Conservation (phyloP, 257 asterid species). For the Capsicum baccatum region DNA sequence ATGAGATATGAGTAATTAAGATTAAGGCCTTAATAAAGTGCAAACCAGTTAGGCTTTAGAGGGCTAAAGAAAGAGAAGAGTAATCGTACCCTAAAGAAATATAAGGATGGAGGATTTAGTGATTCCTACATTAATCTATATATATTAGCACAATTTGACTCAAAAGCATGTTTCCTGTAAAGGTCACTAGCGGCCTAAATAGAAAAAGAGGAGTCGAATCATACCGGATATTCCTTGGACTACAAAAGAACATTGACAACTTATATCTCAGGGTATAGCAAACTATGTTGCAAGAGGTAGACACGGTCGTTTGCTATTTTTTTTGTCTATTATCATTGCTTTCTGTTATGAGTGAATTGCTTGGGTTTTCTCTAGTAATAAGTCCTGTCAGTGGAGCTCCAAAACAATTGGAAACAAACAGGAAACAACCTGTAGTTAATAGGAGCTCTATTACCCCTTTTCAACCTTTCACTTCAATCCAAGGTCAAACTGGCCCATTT, state of each 20-base stretch:
- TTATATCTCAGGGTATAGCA: background rate
- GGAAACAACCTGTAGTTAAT: conserved; percentile 7
- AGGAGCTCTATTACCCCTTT: background rate
- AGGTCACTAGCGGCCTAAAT: background rate
- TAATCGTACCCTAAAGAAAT: background rate
- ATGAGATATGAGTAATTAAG: no score
- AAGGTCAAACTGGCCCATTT: background rate
- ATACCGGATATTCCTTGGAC: background rate
- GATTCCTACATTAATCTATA: background rate
- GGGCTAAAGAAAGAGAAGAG: no score
- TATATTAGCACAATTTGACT: background rate
- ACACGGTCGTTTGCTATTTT: background rate
- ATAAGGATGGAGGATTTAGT: background rate
- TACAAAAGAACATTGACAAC: background rate
- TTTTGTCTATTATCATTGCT: background rate
- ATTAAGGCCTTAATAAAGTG: no score
- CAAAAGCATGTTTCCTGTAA: background rate
- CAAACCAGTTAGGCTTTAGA: no score
- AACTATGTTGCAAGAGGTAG: conserved; percentile 12
- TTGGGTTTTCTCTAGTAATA: background rate
- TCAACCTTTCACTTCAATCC: conserved; percentile 12
- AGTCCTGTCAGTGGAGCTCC: background rate
- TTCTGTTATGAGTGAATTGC: background rate
- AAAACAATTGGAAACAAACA: background rate
- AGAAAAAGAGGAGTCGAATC: background rate